A percentile compares a stretch with the other conserved stretches of the same genome.
Evolutionary conservation across 2,329 filamentous ascomycete species (phyloP).

Genomic region (Thielaviopsis musarum): DNA sequence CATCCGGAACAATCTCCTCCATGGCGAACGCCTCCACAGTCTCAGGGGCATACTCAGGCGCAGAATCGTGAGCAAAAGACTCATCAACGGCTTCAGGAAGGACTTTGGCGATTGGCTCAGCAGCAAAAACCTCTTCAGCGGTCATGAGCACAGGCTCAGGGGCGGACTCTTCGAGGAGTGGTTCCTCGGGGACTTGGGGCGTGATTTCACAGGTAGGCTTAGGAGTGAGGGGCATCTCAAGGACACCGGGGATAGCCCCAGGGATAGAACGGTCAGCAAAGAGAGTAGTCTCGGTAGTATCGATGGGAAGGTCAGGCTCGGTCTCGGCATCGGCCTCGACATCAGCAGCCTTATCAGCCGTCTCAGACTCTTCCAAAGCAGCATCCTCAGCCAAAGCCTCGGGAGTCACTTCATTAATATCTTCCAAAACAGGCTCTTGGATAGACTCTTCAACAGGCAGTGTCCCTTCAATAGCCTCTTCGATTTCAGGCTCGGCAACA

Average conservation of each 20-base stretch:
- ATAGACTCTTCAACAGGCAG: neutral
- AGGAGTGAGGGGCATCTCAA: neutral
- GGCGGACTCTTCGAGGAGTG: neutral
- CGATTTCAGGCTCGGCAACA: neutral
- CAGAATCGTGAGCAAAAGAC: neutral
- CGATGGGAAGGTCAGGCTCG: neutral
- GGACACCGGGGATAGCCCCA: neutral
- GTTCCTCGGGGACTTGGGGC: neutral
- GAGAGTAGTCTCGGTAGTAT: neutral
- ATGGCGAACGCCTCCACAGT: neutral
- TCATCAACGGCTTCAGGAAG: neutral
- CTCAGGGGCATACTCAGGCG: neutral
- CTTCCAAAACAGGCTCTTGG: neutral
- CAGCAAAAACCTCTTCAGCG: neutral
- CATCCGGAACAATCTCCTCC: neutral
- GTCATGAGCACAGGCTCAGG: neutral
- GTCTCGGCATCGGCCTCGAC: neutral
- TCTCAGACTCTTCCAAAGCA: neutral
- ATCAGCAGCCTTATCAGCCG: neutral
- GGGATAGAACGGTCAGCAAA: neutral
- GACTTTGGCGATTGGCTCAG: neutral
- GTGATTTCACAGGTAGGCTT: neutral
- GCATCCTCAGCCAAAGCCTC: neutral
- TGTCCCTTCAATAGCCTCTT: neutral
- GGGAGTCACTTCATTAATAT: neutral